Conservation (phyloP, 805 yeast genomes). For the Candida chilensis region DNA sequence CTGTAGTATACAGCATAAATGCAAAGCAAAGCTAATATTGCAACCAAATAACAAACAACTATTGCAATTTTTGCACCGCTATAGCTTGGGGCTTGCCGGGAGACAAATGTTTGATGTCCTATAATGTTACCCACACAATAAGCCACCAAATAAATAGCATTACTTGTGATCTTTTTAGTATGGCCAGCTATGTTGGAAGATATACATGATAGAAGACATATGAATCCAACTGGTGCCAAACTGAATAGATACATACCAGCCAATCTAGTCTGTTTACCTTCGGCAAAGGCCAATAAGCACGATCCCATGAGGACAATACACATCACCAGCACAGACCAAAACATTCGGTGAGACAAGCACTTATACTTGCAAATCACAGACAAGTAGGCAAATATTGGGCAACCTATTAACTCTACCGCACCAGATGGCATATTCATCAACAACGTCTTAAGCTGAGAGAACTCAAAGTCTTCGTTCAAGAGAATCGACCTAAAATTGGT, state of each 20-base stretch:
- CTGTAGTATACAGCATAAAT: conserved; percentile 11
- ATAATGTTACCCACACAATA: conserved; percentile 62
- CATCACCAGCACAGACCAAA: conserved; percentile 14
- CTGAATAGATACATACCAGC: conserved; percentile 13
- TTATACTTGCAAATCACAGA: conserved; percentile 8
- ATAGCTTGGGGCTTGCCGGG: conserved; percentile 15
- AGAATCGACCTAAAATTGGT: conserved; percentile 38
- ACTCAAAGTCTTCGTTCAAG: conserved; percentile 32
- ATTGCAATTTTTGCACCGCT: conserved; percentile 13
- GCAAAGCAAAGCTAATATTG: conserved; percentile 9
- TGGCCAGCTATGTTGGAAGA: conserved; percentile 58
- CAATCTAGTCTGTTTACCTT: conserved; percentile 11
- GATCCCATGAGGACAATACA: conserved; percentile 10
- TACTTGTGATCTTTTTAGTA: conserved; percentile 57
- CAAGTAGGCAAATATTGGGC: conserved; percentile 8
- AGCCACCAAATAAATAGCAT: conserved; percentile 51
- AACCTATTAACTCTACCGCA: conserved; percentile 19
- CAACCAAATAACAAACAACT: conserved; percentile 7
- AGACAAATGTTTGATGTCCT: conserved; percentile 50
- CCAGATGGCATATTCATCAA: conserved; percentile 28
- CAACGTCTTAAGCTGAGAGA: conserved; percentile 13
- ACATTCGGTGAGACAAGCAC: conserved; percentile 17
- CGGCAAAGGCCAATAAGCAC: conserved; percentile 18
- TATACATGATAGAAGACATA: conserved; percentile 17
- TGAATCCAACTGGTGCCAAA: conserved; percentile 9